Conservation (phyloP, 176 grass and related monocot species). For the Tuctoria greenei region DNA sequence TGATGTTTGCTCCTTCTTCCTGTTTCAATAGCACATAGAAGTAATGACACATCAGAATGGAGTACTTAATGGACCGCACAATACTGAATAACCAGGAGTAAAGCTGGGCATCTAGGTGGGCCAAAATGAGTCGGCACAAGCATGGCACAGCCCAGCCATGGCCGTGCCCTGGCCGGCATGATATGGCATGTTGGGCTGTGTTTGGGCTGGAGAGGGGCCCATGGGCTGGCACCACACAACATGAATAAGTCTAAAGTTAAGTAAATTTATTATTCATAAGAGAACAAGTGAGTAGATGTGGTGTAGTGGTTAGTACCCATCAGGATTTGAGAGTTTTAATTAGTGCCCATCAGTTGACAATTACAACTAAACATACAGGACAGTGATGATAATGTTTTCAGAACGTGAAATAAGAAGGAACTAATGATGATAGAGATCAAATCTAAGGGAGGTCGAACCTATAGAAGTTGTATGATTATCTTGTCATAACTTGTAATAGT, state of each 20-base stretch:
- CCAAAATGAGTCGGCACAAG: too few relatives aligned
- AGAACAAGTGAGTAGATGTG: too few relatives aligned
- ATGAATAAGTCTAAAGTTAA: too few relatives aligned
- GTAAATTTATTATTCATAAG: too few relatives aligned
- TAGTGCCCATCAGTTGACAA: not conserved
- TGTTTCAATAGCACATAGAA: conserved; percentile 40
- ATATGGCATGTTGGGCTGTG: too few relatives aligned
- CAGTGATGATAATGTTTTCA: not conserved
- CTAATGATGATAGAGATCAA: not conserved
- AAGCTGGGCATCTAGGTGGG: too few relatives aligned
- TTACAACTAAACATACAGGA: conserved; percentile 1
- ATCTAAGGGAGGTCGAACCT: not conserved
- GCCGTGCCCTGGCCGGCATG: too few relatives aligned
- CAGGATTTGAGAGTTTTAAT: too few relatives aligned
- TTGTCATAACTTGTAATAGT: not conserved
- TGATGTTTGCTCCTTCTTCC: conserved; percentile 85
- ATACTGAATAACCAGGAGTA: not conserved
- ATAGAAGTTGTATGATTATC: not conserved
- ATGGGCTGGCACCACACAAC: too few relatives aligned
- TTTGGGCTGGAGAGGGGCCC: too few relatives aligned
- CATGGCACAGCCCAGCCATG: too few relatives aligned
- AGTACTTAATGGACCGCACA: not conserved
- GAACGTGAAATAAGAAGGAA: not conserved
- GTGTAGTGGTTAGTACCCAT: not conserved
- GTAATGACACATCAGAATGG: not conserved